Base-by-base conservation (phyloP, 2,329 filamentous ascomycete genomes). In the Fusarium lyarnte region DNA sequence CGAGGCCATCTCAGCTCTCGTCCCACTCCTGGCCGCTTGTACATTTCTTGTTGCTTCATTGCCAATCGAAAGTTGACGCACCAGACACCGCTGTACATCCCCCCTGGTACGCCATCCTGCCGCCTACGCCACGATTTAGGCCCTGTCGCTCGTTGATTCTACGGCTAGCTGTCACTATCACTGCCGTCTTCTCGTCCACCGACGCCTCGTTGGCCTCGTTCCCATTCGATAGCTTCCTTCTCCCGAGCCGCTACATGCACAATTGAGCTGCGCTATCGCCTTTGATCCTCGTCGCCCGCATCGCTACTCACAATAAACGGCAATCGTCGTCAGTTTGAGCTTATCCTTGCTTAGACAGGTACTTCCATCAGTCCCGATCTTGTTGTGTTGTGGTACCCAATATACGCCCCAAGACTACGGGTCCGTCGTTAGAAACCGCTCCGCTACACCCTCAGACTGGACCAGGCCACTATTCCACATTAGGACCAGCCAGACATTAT, bases 401-500 rank as follows among this genome's bases (percentile, higher is more conserved):
- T 72, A 69, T 66, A 70, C 69, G 63, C 74, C 73, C 75, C 78
- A 73, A 77, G 78, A 75, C 76, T 79, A 78, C 76, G 77, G 77
- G 78, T 76, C 77, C 74, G 74, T 81, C 76, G 76, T 74, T 74
- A 79, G 78, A 79, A 76, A 74, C 77, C 79, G 72, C 76, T 78
- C 75, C 76, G 74, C 75, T 77, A 72, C 72, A 75, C 72, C 72
- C 76, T 78, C 76, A 72, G 77, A 78, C 77, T 80, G 74, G 75
- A 70, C 78, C 71, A 77, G 73, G 76, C 79, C 77, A 70, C 79
- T 80, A 79, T 77, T 79, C 80, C 80, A 65, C 69, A 76, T 81
- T 74, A 74, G 76, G 72, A 74, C 72, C 73, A 70, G 74, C 74
- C 74, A 80, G 79, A 81, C 81, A 85, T 81, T 81, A 89, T 89